Evolutionary conservation across 352 stramenopile species (phyloP), one percentile per base, ranked within the genome.

Genomic region (Pseudoperonospora humuli): DNA sequence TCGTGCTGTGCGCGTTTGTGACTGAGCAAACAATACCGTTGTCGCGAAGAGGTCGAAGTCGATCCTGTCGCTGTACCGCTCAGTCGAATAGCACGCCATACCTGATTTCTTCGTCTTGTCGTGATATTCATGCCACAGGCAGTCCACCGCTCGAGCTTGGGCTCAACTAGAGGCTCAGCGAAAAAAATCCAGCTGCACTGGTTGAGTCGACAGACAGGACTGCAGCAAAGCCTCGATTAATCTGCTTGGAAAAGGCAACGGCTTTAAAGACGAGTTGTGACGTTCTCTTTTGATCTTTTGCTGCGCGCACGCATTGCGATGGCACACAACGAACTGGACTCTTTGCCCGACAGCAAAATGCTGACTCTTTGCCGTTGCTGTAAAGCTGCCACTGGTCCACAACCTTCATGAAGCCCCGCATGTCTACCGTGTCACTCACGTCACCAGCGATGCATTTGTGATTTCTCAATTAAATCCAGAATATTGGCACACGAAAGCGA

Each of bases 41-140:
- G 29, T 29, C 8, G 17, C 17, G 5, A 0, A 24, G n/a, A n/a
- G n/a, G n/a, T 25, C 8, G 25, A 20, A 21, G 24, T 19, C 27
- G 42, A 38, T 29, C 35, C 45, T 19, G 11, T 39, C 29, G 21
- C 40, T 57, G 47, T 18, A 41, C 44, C 39, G 41, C 26, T 54
- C 40, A 53, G 41, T 53, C 34, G 36, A 57, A 54, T 52, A 36
- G 50, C 36, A 39, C 38, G 45, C 50, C 39, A 38, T 44, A 57
- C 49, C 58, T 64, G 54, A 65, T 65, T 64, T 62, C 58, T 61
- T 58, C 50, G 54, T 50, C 37, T 18, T 9, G 44, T 64, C 59
- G 41, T 31, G 48, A 57, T 55, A 64, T 61, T 37, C 24, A 25
- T 24, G 33, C 20, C 34, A 20, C 23, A 18, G 38, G 14, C 7